Percentiles rank a stretch among this genome's conserved stretches.
Conservation (phyloP, 2,329 filamentous ascomycete genomes). For the Mycosphaerelloides madeirae region DNA sequence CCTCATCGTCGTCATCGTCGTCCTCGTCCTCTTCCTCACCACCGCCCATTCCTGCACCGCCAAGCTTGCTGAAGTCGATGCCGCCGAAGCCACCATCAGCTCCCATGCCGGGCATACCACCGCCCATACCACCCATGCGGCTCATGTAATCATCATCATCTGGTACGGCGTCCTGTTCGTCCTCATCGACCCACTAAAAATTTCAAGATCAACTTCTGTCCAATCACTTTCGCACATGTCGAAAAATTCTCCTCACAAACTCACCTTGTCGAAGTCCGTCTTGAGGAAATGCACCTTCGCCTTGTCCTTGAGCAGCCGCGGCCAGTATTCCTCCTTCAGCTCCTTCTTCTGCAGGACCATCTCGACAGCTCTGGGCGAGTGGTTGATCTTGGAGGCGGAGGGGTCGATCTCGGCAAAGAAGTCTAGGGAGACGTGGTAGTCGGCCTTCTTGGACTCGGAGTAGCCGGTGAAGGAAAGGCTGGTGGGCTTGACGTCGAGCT, state of each 20-base stretch:
- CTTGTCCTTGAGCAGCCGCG: slow-evolving; percentile 81
- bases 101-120: slow-evolving; percentile 29
- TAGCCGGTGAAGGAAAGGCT: slow-evolving; percentile 76
- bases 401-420: slow-evolving; percentile 89
- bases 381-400: slow-evolving; percentile 76
- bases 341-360: slow-evolving; percentile 96
- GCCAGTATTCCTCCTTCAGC: slow-evolving; percentile 91
- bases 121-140: slow-evolving; percentile 43
- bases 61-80: slow-evolving; percentile 40
- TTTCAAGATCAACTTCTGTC: not conserved
- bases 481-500: slow-evolving; percentile 76
- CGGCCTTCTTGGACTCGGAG: slow-evolving; percentile 77
- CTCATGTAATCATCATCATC: slow-evolving; percentile 67
- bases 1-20: slow-evolving; percentile 62
- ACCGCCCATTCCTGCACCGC: slow-evolving; percentile 53
- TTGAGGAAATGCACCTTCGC: slow-evolving; percentile 94
- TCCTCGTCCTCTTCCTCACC: slow-evolving; percentile 34
- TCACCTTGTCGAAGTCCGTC: slow-evolving; percentile 95
- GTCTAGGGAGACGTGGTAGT: slow-evolving; percentile 79
- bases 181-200: slow-evolving; percentile 83
- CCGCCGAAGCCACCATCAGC: slow-evolving; percentile 44
- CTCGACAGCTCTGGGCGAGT: slow-evolving; percentile 83
- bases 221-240: not conserved
- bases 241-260: slow-evolving; percentile 22
- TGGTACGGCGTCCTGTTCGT: slow-evolving; percentile 87